These are phyloP conservation scores for Fonsecaea pedrosoi DNA, from an alignment of 2,329 filamentous ascomycete species.

Conservation along the genomic window DNA sequence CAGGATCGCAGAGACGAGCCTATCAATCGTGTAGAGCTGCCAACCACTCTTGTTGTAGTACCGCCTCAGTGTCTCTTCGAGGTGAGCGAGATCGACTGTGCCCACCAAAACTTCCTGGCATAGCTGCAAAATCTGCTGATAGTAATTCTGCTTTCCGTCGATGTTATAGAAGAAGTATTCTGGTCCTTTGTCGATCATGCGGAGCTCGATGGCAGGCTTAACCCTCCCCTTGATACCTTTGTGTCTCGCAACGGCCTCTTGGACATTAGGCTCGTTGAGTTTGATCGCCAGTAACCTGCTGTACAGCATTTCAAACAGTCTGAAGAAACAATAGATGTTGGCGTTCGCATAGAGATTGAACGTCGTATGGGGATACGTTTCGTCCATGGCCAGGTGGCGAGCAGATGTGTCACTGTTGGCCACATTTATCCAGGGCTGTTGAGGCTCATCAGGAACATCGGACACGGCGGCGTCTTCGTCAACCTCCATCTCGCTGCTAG, in stretches of 20 bases:
- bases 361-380: slow-evolving; percentile 77
- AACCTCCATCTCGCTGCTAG: slow-evolving; percentile 37
- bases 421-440: slow-evolving; percentile 60
- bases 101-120: slow-evolving; percentile 85
- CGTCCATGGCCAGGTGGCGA: slow-evolving; percentile 72
- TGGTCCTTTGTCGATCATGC: slow-evolving; percentile 78
- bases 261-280: slow-evolving; percentile 74
- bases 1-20: slow-evolving; percentile 80
- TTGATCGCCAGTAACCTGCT: slow-evolving; percentile 84
- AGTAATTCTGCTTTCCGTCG: slow-evolving; percentile 72
- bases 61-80: slow-evolving; percentile 88
- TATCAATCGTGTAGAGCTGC: slow-evolving; percentile 91
- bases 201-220: slow-evolving; percentile 83
- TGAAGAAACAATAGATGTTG: slow-evolving; percentile 92
- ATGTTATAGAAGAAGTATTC: slow-evolving; percentile 76
- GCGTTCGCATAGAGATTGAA: slow-evolving; percentile 93
- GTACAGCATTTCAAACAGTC: slow-evolving; percentile 90
- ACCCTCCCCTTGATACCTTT: slow-evolving; percentile 53
- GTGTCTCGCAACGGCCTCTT: slow-evolving; percentile 74
- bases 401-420: slow-evolving; percentile 62
- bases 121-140: slow-evolving; percentile 81
- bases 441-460: slow-evolving; percentile 50
- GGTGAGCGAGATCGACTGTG: slow-evolving; percentile 79
- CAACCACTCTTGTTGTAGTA: slow-evolving; percentile 92
- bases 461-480: slow-evolving; percentile 75